Evolutionary conservation across 2,329 filamentous ascomycete species (phyloP).

Genomic region (Fusarium coicis): DNA sequence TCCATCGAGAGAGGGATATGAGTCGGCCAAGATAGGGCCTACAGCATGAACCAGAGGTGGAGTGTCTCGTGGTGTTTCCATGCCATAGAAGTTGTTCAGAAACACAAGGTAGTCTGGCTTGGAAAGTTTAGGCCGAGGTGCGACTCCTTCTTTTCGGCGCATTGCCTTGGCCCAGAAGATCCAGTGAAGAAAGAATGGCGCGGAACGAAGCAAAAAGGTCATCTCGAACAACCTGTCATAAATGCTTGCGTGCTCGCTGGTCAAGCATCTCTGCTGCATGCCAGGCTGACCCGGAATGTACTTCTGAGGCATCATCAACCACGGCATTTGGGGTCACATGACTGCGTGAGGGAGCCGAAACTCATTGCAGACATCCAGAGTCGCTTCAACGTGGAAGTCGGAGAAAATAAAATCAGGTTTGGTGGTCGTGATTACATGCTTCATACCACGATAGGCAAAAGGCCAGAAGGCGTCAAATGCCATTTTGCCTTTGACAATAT

Average conservation of each 20-base stretch:
- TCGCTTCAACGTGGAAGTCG: conserved; percentile 6
- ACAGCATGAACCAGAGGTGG: conserved; percentile 3
- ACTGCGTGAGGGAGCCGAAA: conserved; percentile 1
- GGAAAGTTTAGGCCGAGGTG: neutral
- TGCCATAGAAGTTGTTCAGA: conserved; percentile 7
- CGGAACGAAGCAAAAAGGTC: neutral
- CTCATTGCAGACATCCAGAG: neutral
- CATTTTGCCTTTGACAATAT: conserved; percentile 4
- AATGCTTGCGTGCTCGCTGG: conserved; percentile 1
- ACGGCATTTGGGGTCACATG: conserved; percentile 10
- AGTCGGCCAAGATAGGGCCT: neutral
- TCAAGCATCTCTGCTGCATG: conserved; percentile 3
- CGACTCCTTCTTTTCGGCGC: neutral
- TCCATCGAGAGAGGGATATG: neutral
- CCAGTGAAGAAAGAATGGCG: conserved; percentile 1
- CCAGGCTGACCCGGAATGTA: conserved; percentile 1
- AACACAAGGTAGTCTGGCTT: conserved; percentile 6
- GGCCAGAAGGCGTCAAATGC: conserved; percentile 3
- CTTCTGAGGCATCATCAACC: conserved; percentile 14
- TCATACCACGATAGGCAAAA: neutral
- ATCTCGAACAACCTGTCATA: conserved; percentile 1
- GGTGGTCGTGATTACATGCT: neutral
- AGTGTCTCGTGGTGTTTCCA: conserved; percentile 3
- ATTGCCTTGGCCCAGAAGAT: neutral
- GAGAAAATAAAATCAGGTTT: conserved; percentile 5